Percentiles rank a stretch among this genome's conserved stretches.
Conservation (phyloP, 176 grass and related monocot genomes). For the Eragrostis curvula region DNA sequence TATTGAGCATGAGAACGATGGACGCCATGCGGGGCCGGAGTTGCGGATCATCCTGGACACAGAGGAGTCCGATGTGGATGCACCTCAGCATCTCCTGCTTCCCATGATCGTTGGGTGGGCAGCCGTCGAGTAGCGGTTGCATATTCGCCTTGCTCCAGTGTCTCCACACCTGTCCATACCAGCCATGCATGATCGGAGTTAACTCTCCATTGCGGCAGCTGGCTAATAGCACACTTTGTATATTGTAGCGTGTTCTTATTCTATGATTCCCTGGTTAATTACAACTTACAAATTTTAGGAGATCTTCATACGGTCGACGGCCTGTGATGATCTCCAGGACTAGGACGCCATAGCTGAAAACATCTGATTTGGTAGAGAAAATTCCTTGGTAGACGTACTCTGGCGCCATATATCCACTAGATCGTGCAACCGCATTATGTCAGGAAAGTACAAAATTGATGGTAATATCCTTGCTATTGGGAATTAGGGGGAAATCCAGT, state of each 20-base stretch:
- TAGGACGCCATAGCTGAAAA: constrained; percentile 60
- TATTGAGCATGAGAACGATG: constrained; percentile 57
- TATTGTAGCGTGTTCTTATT: too few species aligned
- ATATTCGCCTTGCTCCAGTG: constrained; percentile 34
- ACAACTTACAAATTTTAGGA: too few species aligned
- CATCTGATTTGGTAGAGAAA: constrained; percentile 66
- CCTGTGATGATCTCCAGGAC: constrained; percentile 59
- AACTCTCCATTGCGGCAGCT: too few species aligned
- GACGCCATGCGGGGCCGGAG: constrained; percentile 49
- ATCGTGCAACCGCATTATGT: too few species aligned
- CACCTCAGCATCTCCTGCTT: constrained; percentile 44
- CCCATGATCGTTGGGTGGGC: neutral
- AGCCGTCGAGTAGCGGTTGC: constrained; percentile 21
- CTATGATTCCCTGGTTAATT: too few species aligned
- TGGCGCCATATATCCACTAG: constrained; percentile 72
- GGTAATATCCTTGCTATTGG: too few species aligned
- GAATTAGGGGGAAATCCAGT: too few species aligned
- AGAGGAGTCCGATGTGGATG: constrained; percentile 54
- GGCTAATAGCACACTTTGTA: too few species aligned
- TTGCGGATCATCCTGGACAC: constrained; percentile 48
- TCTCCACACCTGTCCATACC: constrained; percentile 32
- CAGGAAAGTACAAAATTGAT: too few species aligned
- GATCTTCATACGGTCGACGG: too few species aligned
- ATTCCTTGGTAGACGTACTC: constrained; percentile 53
- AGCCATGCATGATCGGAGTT: too few species aligned